These are phyloP conservation scores for Kurtzmaniella quercitrusa DNA, from an alignment of 1,139 yeast genomes.

Conservation along the genomic window DNA sequence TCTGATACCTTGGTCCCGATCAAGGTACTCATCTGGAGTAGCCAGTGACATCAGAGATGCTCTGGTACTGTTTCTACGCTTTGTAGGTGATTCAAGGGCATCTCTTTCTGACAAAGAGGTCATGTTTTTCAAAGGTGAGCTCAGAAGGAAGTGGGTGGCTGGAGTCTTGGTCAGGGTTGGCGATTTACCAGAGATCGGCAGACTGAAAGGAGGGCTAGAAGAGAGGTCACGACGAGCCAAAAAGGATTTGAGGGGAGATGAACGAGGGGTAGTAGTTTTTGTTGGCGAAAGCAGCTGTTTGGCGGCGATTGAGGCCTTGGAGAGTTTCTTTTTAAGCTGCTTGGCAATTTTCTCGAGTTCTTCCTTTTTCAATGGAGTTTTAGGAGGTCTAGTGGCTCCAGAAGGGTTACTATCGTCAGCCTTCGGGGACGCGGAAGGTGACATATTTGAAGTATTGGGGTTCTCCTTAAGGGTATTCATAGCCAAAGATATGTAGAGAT, in stretches of 20 bases:
- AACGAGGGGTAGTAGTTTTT: conserved; percentile 6
- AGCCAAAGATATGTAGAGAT: neutral
- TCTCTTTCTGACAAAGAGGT: conserved; percentile 11
- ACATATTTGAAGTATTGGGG: conserved; percentile 9
- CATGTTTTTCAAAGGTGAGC: conserved; percentile 30
- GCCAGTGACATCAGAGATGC: neutral
- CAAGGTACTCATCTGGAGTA: neutral
- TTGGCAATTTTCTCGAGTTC: conserved; percentile 46
- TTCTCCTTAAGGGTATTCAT: conserved; percentile 11
- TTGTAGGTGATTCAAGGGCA: conserved; percentile 29
- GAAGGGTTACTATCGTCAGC: conserved; percentile 1
- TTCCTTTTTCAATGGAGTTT: conserved; percentile 41
- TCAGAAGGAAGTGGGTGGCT: conserved; percentile 29
- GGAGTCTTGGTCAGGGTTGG: conserved; percentile 42
- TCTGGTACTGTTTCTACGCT: conserved; percentile 14
- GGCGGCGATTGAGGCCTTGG: conserved; percentile 44
- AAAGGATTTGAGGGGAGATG: conserved; percentile 5
- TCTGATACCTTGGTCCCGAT: neutral
- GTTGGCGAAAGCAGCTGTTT: conserved; percentile 34
- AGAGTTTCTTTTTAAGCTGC: conserved; percentile 40
- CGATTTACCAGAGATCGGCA: conserved; percentile 32
- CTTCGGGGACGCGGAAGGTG: conserved; percentile 8
- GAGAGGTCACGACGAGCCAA: conserved; percentile 3
- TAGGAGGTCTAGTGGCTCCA: conserved; percentile 12
- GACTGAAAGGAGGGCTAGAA: conserved; percentile 13